Base-by-base conservation (phyloP, 305 asterid genomes). In the Fraxinus platypoda region DNA sequence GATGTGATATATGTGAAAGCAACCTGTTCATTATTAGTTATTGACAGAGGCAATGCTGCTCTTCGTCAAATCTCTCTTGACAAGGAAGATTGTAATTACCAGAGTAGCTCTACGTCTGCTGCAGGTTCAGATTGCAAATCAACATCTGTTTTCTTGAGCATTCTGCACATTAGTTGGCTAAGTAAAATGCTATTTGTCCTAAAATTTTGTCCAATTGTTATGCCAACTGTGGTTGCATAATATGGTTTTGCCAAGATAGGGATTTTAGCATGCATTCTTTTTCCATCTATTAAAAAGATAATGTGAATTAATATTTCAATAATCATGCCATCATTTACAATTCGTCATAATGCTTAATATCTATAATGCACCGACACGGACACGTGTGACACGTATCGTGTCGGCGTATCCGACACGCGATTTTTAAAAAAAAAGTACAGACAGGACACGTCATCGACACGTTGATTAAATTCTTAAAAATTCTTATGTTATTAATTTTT, bases 21-120 rank as follows among this genome's bases (percentile, higher is more conserved):
- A 52, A 92, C 98, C 76, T 96, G 99, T 86, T 96, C 98, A 1
- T 81, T 96, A 37, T 81, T 96, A 81, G 98, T 96, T 79, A 84
- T 94, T 80, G 99, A 96, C 85, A 89, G 98, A 88, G 99, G 99
- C 77, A 96, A 96, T 88, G 99, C 98, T 54, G 99, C 99, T 68
- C 97, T 96, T 84, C 94, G 98, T 81, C 94, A 94, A 90, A 94
- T 96, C 84, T 88, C 98, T 37, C 91, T 94, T 17, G 88, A 89
- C 82, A 91, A 88, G 79, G 99, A 96, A 86, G 99, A 96, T 76
- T 96, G 99, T 83, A 89, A 84, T 81, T 86, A 88, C 17, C 91
- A 91, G 82, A 74, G 91, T 88, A 93, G 91, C 82, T 89, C 98
- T 31, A 88, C 90, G 78, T 90, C 94, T 7, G 13, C 93, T 52